phyloP scores from a whole-genome alignment of 108 stramenopile species.

The Cyclotella sp. region DNA sequence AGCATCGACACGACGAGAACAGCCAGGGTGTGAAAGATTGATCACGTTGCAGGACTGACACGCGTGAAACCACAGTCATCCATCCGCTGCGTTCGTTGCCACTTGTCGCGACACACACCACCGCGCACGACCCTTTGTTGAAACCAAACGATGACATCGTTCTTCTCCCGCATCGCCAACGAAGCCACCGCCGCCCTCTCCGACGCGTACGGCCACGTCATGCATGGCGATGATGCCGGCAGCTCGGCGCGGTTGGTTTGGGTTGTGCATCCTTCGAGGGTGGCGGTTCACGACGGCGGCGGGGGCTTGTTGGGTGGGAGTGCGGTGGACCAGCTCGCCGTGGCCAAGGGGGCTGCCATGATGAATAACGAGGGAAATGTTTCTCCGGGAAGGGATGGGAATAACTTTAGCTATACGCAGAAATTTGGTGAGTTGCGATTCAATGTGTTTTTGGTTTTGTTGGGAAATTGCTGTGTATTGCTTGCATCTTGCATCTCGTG shows the following conservation, averaged over 20 bases:
- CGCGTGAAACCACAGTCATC: no score
- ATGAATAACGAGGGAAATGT: background rate
- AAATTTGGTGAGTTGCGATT: constrained; percentile 42
- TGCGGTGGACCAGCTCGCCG: constrained; percentile 1
- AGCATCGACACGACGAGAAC: no score
- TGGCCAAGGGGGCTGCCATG: background rate
- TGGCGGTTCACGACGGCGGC: constrained; percentile 17
- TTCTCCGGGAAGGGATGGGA: constrained; percentile 7
- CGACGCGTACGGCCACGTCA: constrained; percentile 73
- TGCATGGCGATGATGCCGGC: constrained; percentile 86
- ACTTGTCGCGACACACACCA: no score
- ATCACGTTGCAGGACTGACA: no score
- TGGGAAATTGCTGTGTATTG: no score
- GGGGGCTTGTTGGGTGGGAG: constrained; percentile 16
- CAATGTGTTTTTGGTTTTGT: no score
- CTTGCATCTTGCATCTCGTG: no score
- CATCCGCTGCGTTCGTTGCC: no score
- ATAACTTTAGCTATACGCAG: constrained; percentile 27
- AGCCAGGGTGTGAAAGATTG: no score
- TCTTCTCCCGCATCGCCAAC: constrained; percentile 51
- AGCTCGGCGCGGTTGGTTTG: constrained; percentile 67
- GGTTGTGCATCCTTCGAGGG: constrained; percentile 57
- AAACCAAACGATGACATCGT: constrained; percentile 32
- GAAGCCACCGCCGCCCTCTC: constrained; percentile 55
- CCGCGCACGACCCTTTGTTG: no score